Base-by-base conservation (phyloP, 2,329 filamentous ascomycete species). In the Geosmithia flava region DNA sequence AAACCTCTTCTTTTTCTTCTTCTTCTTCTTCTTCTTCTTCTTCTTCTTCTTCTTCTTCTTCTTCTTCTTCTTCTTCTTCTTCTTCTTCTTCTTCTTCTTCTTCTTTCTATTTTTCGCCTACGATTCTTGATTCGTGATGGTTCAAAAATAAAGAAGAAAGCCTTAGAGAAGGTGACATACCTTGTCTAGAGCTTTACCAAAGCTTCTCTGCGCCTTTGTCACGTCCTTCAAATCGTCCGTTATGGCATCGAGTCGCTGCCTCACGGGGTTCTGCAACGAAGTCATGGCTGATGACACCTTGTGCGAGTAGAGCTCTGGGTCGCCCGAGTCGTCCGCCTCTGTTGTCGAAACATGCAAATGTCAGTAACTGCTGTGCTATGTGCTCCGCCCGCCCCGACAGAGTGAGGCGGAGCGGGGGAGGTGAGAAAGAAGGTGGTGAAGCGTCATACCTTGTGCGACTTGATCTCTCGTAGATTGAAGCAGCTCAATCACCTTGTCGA, bases 201-300 rank as follows among this genome's bases (percentile, higher is more conserved):
- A 95, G 54, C 83, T 84, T 62, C 83, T 88, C 50, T 95, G 82
- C 2, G 83, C 82, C 53, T 83, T 84, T 56, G 94, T 85, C 2
- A 93, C 82, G 48, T 87, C 85, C 62, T 88, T 93, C 46, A 97
- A 68, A 57, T 87, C 83, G 47, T 85, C 81, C 55, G 85, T 91
- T 40, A 95, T 80, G 37, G 78, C 75, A 40, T 95, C 88, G 51
- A 97, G 83, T 1, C 83, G 81, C 47, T 83, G 73, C 59, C 90
- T 93, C 49, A 95, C 74, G 0, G 90, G 87, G 53, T 85, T 90
- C 62, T 96, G 89, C 17, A 96, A 76, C 61, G 85, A 90, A 29
- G 86, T 85, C 56, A 97, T 76, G 23, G 82, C 84, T 51, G 90
- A 71, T 42, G 82, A 79, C 16, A 87, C 81, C 40, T 78, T 78